Evolutionary conservation across 495 filamentous ascomycete species (phyloP), one percentile per base, ranked within the genome.

Genomic region (Aspergillus affinis): DNA sequence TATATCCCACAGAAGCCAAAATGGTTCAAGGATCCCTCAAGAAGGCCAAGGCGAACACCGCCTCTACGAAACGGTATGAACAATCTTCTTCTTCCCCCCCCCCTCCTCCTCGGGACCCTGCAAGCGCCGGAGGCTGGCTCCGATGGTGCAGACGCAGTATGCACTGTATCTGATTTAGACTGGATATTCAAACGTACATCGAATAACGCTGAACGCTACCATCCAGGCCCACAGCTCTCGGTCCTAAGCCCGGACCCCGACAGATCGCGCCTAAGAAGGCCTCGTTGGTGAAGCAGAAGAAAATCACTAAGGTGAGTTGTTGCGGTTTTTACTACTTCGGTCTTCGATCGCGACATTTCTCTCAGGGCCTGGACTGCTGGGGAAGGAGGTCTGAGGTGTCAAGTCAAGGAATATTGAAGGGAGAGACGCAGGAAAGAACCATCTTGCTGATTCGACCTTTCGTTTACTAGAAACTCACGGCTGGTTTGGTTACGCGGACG

Each of bases 201-300:
- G 23, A 26, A 2, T 26, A 26, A 26, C 23, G 48, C 13, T 9
- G 10, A 48, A 15, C 18, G 23, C n/a, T n/a, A 49, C 61, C 18
- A 23, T 57, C 53, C 55, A 60, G 63, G 15, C 52, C 59, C 64
- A 60, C 51, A 46, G 49, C 57, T 7, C 58, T 65, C 57, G 65
- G 65, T 13, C 72, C 82, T 17, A 86, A 86, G 69, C 84, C 80
- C 62, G 86, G 87, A 21, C 67, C 75, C 10, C 74, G 84, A 17
- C 78, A 84, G 48, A 87, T 91, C 51, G 87, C 88, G 20, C 89
- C 89, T 6, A 89, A 88, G 76, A 91, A 88, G 61, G 71, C 78
- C 20, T 68, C 71, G 3, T 73, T 90, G 41, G 80, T 87, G 29
- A 80, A 82, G 66, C 76, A 83, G 72, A 70, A 82, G 55, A 85